Percentiles rank a stretch among this genome's conserved stretches.
Evolutionary conservation across 129 eudicot genomes (phyloP).

Genomic region (Flaveria trinervia): DNA sequence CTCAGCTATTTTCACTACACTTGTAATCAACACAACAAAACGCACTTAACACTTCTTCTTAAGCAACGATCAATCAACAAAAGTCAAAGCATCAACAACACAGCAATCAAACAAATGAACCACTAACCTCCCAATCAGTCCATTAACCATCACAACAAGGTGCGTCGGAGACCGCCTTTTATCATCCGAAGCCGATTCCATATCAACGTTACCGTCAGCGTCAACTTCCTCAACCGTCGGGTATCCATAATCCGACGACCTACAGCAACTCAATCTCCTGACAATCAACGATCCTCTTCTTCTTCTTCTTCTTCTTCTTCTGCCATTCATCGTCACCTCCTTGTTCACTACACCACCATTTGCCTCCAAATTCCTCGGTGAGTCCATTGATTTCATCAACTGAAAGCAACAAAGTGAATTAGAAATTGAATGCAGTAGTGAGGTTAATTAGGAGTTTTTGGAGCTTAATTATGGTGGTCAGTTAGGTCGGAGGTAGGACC

Average conservation of each 20-base stretch:
- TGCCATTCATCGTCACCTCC: background rate
- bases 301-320: conserved; percentile 30
- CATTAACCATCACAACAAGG: conserved; percentile 76
- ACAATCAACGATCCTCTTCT: conserved; percentile 5
- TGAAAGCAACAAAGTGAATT: background rate
- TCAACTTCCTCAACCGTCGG: conserved; percentile 51
- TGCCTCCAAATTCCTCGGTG: conserved; percentile 10
- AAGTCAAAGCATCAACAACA: background rate
- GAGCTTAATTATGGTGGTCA: background rate
- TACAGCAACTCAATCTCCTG: conserved; percentile 52
- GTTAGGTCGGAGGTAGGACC: background rate
- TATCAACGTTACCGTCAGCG: conserved; percentile 49
- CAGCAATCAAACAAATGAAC: background rate
- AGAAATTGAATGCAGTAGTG: background rate
- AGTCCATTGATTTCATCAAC: conserved; percentile 17
- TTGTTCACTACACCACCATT: conserved; percentile 8
- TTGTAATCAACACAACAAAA: background rate
- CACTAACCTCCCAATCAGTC: conserved; percentile 83
- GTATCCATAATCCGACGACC: conserved; percentile 48
- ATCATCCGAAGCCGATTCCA: conserved; percentile 46
- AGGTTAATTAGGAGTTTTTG: conserved; percentile 3
- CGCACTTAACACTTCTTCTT: background rate
- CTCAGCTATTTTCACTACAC: background rate
- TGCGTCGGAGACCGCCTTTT: conserved; percentile 48
- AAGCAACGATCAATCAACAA: background rate